These are phyloP conservation scores for Mollisiaceae sp. DNA, from an alignment of 2,329 filamentous ascomycete species.

Conservation along the genomic window DNA sequence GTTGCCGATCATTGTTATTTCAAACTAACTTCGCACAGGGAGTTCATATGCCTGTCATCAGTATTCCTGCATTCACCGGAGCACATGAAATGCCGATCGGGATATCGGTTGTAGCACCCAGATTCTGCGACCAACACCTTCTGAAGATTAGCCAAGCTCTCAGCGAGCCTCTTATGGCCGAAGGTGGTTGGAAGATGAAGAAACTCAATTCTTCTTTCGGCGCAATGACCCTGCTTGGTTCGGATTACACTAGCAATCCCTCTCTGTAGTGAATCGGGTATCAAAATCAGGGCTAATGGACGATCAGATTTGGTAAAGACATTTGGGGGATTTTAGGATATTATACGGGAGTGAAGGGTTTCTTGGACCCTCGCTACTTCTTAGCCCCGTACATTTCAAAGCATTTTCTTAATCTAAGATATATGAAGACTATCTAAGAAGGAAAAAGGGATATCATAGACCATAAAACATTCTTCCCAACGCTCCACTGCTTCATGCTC, in stretches of 20 bases:
- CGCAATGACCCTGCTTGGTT: background rate
- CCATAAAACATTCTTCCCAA: too few relatives aligned
- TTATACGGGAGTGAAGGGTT: background rate
- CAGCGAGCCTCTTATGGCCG: slow-evolving; percentile 19
- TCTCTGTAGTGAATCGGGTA: background rate
- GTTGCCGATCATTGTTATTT: too few relatives aligned
- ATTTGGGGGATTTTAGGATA: background rate
- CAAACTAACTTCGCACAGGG: slow-evolving; percentile 9
- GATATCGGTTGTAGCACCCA: slow-evolving; percentile 18
- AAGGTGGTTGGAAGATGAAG: slow-evolving; percentile 14
- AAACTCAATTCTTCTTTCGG: background rate
- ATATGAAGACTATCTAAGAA: too few relatives aligned
- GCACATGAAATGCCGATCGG: slow-evolving; percentile 18
- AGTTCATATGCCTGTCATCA: slow-evolving; percentile 22
- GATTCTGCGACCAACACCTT: slow-evolving; percentile 22
- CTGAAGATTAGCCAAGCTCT: slow-evolving; percentile 18
- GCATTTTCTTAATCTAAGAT: too few relatives aligned
- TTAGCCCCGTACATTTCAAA: too few relatives aligned
- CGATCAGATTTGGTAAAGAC: background rate
- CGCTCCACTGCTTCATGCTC: too few relatives aligned
- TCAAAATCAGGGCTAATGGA: background rate
- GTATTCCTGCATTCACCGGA: slow-evolving; percentile 21
- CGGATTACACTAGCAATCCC: background rate
- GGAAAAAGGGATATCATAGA: too few relatives aligned
- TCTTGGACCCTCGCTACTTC: too few relatives aligned